These are phyloP conservation scores for Eucalyptus tenuipes DNA, from an alignment of 345 rosid genomes.

Conservation along the genomic window DNA sequence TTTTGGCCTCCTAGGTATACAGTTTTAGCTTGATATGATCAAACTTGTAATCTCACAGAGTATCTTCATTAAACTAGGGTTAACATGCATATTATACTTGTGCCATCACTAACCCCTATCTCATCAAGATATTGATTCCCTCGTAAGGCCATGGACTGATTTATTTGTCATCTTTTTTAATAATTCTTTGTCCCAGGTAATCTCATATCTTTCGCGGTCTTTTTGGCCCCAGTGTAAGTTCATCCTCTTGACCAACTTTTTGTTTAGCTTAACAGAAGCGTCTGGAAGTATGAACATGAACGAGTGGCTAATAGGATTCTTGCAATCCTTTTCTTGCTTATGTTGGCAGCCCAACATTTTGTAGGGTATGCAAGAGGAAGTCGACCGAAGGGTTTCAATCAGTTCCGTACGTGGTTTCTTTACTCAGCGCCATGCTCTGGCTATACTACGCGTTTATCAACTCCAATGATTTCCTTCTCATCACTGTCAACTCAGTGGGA, in stretches of 20 bases:
- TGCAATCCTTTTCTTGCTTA: background rate
- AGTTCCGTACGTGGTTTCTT: conserved; percentile 45
- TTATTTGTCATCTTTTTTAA: background rate
- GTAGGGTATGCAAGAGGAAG: conserved; percentile 40
- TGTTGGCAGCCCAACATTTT: conserved; percentile 40
- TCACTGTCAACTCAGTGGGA: conserved; percentile 82
- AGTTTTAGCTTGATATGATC: background rate
- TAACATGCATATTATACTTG: background rate
- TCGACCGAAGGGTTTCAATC: conserved; percentile 59
- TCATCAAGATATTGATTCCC: background rate
- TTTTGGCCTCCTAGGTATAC: conserved; percentile 23
- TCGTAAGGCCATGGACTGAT: background rate
- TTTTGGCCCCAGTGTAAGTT: conserved; percentile 68
- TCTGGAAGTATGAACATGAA: background rate
- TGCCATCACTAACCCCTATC: background rate
- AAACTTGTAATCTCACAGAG: background rate
- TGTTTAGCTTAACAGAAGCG: background rate
- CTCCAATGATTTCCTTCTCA: conserved; percentile 42
- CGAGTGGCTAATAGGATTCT: background rate
- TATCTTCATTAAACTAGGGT: background rate
- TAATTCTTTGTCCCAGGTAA: conserved; percentile 27
- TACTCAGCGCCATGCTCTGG: conserved; percentile 50
- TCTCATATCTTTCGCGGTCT: conserved; percentile 39
- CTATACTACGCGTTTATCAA: conserved; percentile 49
- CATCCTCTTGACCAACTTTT: background rate